Conservation (phyloP, 2,329 filamentous ascomycete species). For the Xylaria sp. region DNA sequence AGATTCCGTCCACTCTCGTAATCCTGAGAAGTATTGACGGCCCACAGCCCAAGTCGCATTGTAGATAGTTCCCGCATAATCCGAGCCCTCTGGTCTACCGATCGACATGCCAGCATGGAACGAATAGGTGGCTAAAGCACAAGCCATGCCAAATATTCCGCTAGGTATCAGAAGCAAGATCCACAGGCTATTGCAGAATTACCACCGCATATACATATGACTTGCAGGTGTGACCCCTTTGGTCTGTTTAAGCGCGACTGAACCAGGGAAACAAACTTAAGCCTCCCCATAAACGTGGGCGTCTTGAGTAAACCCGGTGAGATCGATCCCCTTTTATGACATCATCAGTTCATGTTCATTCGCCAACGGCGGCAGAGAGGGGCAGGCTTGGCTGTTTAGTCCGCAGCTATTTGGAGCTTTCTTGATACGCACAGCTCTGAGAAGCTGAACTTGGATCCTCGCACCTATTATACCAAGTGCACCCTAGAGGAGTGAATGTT, state of each 20-base stretch:
- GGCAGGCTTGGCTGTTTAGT: background rate
- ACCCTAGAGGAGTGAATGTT: background rate
- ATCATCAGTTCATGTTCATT: constrained; percentile 24
- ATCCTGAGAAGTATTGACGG: constrained; percentile 2
- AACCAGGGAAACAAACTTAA: constrained; percentile 21
- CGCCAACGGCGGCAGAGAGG: constrained; percentile 13
- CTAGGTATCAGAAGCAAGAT: constrained; percentile 5
- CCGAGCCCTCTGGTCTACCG: constrained; percentile 12
- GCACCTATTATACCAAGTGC: constrained; percentile 11
- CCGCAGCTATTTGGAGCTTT: background rate
- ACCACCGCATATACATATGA: constrained; percentile 26
- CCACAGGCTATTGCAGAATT: background rate
- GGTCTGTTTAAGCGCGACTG: constrained; percentile 16
- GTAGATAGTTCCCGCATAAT: constrained; percentile 20
- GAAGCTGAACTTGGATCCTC: constrained; percentile 13
- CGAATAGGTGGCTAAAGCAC: background rate
- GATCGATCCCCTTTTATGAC: constrained; percentile 27
- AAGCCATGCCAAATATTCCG: constrained; percentile 4
- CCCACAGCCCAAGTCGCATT: constrained; percentile 28
- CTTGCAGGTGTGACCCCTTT: constrained; percentile 28
- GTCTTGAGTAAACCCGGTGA: constrained; percentile 19
- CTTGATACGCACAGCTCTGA: constrained; percentile 5
- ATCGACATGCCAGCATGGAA: background rate
- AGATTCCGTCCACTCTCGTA: constrained; percentile 16
- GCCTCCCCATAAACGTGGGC: constrained; percentile 29